Conservation (phyloP, 192 early-diverging fungal genomes). For the Coemansia sp. region DNA sequence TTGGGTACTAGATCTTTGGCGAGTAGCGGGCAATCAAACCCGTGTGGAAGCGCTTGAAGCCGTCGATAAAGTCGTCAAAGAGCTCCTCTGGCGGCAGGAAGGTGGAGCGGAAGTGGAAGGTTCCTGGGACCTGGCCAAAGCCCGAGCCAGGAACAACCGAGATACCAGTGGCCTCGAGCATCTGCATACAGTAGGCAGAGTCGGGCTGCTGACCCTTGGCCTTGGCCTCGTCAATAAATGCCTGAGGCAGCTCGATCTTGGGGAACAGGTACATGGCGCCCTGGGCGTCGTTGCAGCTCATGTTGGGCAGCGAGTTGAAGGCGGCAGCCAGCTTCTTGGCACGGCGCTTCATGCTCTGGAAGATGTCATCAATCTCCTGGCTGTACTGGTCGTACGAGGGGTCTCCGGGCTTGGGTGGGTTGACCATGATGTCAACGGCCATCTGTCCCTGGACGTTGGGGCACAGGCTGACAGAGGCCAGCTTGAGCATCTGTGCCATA, state of each 20-base stretch:
- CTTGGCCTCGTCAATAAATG: constrained; percentile 76
- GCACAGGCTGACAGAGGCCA: constrained; percentile 90
- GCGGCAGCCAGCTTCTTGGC: constrained; percentile 70
- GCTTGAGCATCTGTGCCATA: constrained; percentile 88
- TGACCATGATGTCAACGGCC: constrained; percentile 91
- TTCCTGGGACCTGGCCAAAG: constrained; percentile 86
- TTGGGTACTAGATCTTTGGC: constrained; percentile 12
- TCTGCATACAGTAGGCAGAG: constrained; percentile 84
- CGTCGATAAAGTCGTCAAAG: constrained; percentile 85
- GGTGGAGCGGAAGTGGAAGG: constrained; percentile 94
- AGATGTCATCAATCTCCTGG: constrained; percentile 72
- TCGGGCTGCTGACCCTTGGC: constrained; percentile 76
- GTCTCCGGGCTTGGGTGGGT: constrained; percentile 82
- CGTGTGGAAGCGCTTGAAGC: constrained; percentile 76
- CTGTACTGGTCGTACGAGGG: constrained; percentile 73
- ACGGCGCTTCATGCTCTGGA: constrained; percentile 75
- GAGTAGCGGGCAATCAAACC: constrained; percentile 71
- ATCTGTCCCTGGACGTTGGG: constrained; percentile 95
- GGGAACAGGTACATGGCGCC: constrained; percentile 99
- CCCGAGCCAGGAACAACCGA: constrained; percentile 94
- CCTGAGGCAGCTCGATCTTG: constrained; percentile 67
- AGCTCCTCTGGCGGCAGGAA: constrained; percentile 93
- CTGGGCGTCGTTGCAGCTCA: constrained; percentile 82
- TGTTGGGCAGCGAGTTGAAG: constrained; percentile 81
- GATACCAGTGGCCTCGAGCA: constrained; percentile 93